Evolutionary conservation across 441 rosid species (phyloP), one percentile per base, ranked within the genome.

Genomic region (Cnidoscolus chayamansa): DNA sequence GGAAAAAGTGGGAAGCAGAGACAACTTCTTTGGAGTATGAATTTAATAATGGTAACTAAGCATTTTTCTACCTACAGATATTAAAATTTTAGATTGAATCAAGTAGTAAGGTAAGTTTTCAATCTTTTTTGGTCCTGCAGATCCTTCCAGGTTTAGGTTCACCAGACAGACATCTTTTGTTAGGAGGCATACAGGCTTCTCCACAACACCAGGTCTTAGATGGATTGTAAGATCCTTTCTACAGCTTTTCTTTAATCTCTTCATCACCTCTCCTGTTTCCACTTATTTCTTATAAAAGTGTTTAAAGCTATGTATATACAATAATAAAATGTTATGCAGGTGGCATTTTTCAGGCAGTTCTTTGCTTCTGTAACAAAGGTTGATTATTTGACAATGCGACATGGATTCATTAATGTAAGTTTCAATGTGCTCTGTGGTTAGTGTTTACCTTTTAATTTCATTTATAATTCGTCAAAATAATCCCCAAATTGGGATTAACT

Each of bases 341-440:
- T 87, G 19, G 87, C 89, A 12, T 89, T 86, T 77, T 85, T 86
- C 50, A 85, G 94, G 73, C 94, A 85, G 76, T 86, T 89, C 79
- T 80, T 83, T 16, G 83, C 84, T 67, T 89, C 90, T 0, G 85
- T 86, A 6, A 72, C 82, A 11, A 89, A 86, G 74, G 91, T 87
- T 67, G 94, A 89, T 69, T 89, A 86, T 75, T 17, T 86, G 75
- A 84, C 94, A 0, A 79, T 89, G 80, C 84, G 91, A 68, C 77
- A 79, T 62, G 90, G 94, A n/a, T 89, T 89, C 63, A 82, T 87
- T 55, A 87, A 76, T 58, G 94, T 87, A 74, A 79, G 79, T 61
- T 1, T 40, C 13, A 40, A 3, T 40, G 4, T 40, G 45, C 45
- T 4, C 7, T 40, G 0, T 40, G 45, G 45, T 40, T 40, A 11